Evolutionary conservation across 1,284 basidiomycete species (phyloP), one percentile per base, ranked within the genome.

Genomic region (Ceratobasidium sp.): DNA sequence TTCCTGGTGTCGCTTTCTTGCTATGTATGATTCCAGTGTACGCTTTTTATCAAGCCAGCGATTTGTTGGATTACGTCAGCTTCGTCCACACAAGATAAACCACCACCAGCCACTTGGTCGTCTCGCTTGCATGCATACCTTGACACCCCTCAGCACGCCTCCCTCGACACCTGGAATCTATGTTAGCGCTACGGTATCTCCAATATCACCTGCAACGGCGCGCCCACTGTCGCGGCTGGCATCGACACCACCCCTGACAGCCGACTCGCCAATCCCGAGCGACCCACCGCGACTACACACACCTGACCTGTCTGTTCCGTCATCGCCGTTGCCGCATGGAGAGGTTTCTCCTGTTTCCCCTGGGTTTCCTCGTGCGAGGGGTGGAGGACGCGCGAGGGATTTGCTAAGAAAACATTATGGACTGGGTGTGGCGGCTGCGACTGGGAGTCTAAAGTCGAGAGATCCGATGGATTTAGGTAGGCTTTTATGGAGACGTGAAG

Each of bases 321-420:
- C 49, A 0, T 73, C 71, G 16, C 71, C 71, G 4, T 34, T 63
- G 13, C 48, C 71, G 2, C 22, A 31, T 31, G 71, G 71, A 53
- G 71, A 73, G 13, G 19, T 34, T 39, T 39, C 58, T 24, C 71
- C 71, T 9, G 48, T 54, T 2, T 73, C 71, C 13, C 71, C 71
- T 16, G 71, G 71, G 24, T 31, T 62, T 14, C 8, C 29, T 29
- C 58, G 71, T 2, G n/a, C 56, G 13, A 31, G 51, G 19, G 51
- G 71, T 31, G 37, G 68, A 29, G 59, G 71, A 43, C 85, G 89
- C n/a, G 92, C 92, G 16, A 84, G 90, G 77, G 92, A 94, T 80
- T 80, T 94, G 65, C 79, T 95, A 73, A 85, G 93, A 79, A 93
- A 92, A 78, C 93, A 95, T 79, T 95, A 95, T 85, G 92, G 93